These are phyloP conservation scores for Gymnopilus dilepis DNA, from an alignment of 768 basidiomycete species.

Conservation along the genomic window DNA sequence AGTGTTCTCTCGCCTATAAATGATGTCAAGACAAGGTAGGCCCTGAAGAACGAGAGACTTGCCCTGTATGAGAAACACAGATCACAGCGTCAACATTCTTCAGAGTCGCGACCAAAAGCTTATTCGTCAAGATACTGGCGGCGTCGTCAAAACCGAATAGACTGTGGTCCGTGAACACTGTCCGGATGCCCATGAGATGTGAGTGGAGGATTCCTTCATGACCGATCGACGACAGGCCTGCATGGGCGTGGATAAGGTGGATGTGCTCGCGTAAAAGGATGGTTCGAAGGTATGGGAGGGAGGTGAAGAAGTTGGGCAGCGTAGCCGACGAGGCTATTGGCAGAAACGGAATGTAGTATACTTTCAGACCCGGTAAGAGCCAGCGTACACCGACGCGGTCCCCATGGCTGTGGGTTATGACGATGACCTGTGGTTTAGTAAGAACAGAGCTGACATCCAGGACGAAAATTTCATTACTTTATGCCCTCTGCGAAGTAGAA, in stretches of 20 bases:
- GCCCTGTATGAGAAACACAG: slow-evolving; percentile 98
- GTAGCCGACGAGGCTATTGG: slow-evolving; percentile 93
- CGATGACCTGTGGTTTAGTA: slow-evolving; percentile 68
- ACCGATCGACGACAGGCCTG: slow-evolving; percentile 85
- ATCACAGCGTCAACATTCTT: slow-evolving; percentile 94
- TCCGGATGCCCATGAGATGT: slow-evolving; percentile 83
- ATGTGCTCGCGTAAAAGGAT: slow-evolving; percentile 89
- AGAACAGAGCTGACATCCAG: background rate
- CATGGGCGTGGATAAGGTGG: slow-evolving; percentile 90
- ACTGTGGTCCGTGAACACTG: slow-evolving; percentile 97
- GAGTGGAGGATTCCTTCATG: slow-evolving; percentile 94
- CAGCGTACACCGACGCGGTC: slow-evolving; percentile 90
- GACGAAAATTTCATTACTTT: slow-evolving; percentile 54
- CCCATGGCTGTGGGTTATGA: slow-evolving; percentile 91
- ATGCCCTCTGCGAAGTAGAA: slow-evolving; percentile 83
- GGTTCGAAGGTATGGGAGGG: slow-evolving; percentile 88
- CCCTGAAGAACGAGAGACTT: slow-evolving; percentile 26
- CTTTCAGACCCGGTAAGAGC: slow-evolving; percentile 86
- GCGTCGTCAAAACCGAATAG: slow-evolving; percentile 97
- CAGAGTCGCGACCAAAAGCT: slow-evolving; percentile 84
- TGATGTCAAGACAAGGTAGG: background rate
- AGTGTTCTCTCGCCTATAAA: slow-evolving; percentile 93
- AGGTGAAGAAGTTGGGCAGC: slow-evolving; percentile 91
- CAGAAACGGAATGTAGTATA: slow-evolving; percentile 91
- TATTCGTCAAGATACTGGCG: slow-evolving; percentile 96